phyloP scores from a whole-genome alignment of 202 grass and related monocot species.

The Schoenoplectus tabernaemontani region DNA sequence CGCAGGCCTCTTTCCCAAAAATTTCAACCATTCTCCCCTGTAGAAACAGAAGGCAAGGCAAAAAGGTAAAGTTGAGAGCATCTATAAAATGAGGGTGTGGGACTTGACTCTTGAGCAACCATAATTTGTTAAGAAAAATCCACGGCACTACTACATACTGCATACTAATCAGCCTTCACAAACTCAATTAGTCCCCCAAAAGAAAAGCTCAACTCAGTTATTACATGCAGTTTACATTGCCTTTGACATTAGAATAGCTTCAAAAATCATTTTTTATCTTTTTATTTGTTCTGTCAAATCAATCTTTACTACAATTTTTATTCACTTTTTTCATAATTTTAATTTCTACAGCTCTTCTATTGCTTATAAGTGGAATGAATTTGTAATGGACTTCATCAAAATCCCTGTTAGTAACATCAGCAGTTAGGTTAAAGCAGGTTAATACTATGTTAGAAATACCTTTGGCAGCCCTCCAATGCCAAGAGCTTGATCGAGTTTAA shows the following conservation, averaged over 20 bases:
- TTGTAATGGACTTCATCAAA: background rate
- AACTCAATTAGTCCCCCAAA: background rate
- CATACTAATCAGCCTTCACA: background rate
- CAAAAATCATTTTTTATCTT: background rate
- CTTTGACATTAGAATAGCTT: background rate
- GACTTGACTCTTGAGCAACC: background rate
- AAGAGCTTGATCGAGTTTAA: constrained; percentile 87
- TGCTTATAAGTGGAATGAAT: background rate
- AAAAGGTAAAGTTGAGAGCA: constrained; percentile 4
- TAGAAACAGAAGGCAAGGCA: background rate
- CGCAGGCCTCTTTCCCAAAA: constrained; percentile 81
- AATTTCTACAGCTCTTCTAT: background rate
- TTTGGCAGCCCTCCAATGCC: constrained; percentile 85
- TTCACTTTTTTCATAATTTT: background rate
- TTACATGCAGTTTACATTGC: background rate
- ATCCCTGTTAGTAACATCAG: background rate
- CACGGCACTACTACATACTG: background rate
- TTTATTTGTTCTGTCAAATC: background rate
- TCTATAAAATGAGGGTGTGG: background rate
- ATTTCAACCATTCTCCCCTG: constrained; percentile 94
- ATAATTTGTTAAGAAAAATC: background rate
- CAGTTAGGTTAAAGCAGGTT: constrained; percentile 9
- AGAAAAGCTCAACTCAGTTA: background rate
- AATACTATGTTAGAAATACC: constrained; percentile 36
- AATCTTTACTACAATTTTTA: background rate